Conservation (phyloP, 169 alveolate species). For the Neospora caninum region DNA sequence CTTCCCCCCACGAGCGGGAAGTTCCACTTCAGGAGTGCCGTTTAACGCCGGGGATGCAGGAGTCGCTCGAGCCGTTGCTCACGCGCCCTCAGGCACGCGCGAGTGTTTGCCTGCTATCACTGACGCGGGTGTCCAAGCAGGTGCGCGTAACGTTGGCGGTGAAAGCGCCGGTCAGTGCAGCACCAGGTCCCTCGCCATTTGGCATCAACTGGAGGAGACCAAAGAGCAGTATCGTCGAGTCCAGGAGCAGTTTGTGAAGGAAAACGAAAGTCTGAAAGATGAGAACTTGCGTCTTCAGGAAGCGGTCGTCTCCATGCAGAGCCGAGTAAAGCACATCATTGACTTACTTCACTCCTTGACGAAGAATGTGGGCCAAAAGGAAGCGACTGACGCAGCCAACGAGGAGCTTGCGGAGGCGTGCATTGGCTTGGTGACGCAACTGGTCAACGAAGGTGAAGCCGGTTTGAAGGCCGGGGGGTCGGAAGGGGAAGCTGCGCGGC, state of each 20-base stretch:
- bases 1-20: no score
- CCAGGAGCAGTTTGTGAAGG: not conserved
- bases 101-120: not conserved
- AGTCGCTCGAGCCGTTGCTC: no score
- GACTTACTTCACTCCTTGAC: not conserved
- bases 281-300: not conserved
- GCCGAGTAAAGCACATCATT: not conserved
- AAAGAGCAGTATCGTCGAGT: slow-evolving; percentile 1
- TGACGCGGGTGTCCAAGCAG: not conserved
- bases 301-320: not conserved
- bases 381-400: not conserved
- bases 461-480: not conserved
- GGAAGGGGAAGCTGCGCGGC: not conserved
- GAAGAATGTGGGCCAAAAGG: not conserved
- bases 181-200: not conserved
- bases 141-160: not conserved
- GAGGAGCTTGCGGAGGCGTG: not conserved
- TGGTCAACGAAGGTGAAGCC: not conserved
- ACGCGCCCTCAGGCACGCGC: no score
- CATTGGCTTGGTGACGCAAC: not conserved
- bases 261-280: not conserved
- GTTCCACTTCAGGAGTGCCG: no score
- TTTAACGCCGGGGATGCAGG: no score
- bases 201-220: not conserved
- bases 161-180: not conserved